phyloP scores from a whole-genome alignment of 2,329 filamentous ascomycete genomes.

The Alternaria atra region DNA sequence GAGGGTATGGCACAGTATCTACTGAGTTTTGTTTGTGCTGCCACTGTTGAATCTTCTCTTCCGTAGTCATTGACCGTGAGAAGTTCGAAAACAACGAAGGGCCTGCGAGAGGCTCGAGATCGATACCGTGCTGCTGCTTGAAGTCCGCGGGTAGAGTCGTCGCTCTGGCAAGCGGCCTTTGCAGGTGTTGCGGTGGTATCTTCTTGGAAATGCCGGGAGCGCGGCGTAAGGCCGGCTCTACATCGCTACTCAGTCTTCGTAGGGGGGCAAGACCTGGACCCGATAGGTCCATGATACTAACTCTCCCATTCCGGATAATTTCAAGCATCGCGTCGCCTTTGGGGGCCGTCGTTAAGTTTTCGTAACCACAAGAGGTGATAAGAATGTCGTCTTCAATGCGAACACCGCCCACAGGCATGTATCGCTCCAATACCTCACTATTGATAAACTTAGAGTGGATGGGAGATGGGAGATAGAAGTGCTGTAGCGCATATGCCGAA shows the following conservation, averaged over 20 bases:
- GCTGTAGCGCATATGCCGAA: constrained; percentile 83
- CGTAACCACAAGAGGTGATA: constrained; percentile 72
- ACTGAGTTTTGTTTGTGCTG: constrained; percentile 8
- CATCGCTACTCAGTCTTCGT: background rate
- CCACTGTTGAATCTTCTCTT: constrained; percentile 34
- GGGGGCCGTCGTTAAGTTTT: constrained; percentile 76
- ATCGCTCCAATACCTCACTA: constrained; percentile 73
- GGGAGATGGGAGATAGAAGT: constrained; percentile 76
- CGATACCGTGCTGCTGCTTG: constrained; percentile 9
- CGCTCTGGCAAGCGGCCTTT: constrained; percentile 30
- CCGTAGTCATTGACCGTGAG: constrained; percentile 35
- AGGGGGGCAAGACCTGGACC: background rate
- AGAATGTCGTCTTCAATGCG: constrained; percentile 78
- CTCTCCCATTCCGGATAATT: constrained; percentile 55
- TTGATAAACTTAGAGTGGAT: constrained; percentile 81
- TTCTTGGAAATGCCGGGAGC: constrained; percentile 39
- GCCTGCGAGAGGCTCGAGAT: constrained; percentile 30
- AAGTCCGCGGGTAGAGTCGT: constrained; percentile 31
- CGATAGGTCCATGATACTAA: constrained; percentile 5
- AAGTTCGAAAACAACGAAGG: constrained; percentile 35
- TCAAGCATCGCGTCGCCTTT: constrained; percentile 73
- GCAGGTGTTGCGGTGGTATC: constrained; percentile 16
- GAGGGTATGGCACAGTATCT: background rate
- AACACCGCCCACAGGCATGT: constrained; percentile 83
- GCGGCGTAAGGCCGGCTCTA: constrained; percentile 24